Base-by-base conservation (phyloP, 176 grass and related monocot genomes). In the Oryza longistaminata region DNA sequence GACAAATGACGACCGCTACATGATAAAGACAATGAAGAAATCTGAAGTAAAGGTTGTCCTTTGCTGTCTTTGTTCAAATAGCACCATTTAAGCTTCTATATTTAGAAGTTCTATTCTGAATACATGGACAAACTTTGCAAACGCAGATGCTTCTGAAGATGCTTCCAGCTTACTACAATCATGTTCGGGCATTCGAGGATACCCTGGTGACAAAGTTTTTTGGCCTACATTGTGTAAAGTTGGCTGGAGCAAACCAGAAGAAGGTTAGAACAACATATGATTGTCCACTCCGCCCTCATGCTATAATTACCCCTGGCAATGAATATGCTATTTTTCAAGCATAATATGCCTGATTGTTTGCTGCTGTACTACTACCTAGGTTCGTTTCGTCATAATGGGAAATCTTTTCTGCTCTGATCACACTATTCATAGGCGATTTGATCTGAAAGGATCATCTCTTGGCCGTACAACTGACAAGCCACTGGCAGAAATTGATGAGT, bases 21-120 rank as follows among this genome's bases (percentile, higher is more conserved):
- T 97, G 94, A 97, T 94, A 79, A 97, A 97, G 70, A 97, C 94
- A 70, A 97, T 97, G 94, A 97, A 97, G 83, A 97, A 97, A 81
- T 52, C 83, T 69, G 94, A 97, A 94, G 90, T 97, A 43, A 97
- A 97, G 89, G 94, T 94, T 70, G 81, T 37, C 37, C 13, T 50
- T 31, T 68, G 26, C 78, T 77, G 25, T 77, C 68, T 77, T 45
- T 43, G 49, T 61, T 60, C 24, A 81, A 84, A 90, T 40, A 39
- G 39, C 10, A 2, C 50, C 75, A 83, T 62, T 16, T 70, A 73
- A 58, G 34, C 65, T 66, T 50, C 39, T 66, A 70, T 76, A 34
- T 11, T n/a, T 24, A 81, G 11, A 78, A 44, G 0, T 73, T 77
- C 45, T 42, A 35, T 85, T 85, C 77, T 73, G 55, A 76, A 55